These are phyloP conservation scores for Micromonas commoda DNA, from an alignment of 139 green algal species.

Conservation along the genomic window DNA sequence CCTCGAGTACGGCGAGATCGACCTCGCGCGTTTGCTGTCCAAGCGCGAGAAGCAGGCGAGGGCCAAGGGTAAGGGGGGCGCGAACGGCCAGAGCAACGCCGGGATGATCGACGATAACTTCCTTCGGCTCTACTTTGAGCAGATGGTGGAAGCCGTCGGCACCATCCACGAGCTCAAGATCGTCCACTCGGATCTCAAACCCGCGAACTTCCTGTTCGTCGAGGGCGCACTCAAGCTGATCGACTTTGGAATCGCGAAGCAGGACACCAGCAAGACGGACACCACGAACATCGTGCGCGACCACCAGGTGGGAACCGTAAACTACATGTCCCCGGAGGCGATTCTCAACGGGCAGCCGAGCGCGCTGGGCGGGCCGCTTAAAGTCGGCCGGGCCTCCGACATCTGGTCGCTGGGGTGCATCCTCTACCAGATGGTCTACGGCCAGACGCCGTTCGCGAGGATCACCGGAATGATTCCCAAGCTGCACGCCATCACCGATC, in stretches of 20 bases:
- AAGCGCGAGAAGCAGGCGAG: conserved; percentile 49
- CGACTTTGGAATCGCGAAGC: conserved; percentile 96
- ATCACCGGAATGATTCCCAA: conserved; percentile 50
- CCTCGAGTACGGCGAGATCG: conserved; percentile 95
- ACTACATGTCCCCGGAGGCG: conserved; percentile 97
- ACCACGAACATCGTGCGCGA: conserved; percentile 88
- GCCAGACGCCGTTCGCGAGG: conserved; percentile 63
- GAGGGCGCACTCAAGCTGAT: conserved; percentile 95
- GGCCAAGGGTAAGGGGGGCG: conserved; percentile 8
- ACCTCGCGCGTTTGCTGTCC: conserved; percentile 79
- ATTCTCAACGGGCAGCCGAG: conserved; percentile 74
- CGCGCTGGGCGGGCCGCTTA: conserved; percentile 42
- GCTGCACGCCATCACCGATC: conserved; percentile 85
- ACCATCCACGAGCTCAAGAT: conserved; percentile 89
- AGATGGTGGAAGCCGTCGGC: conserved; percentile 93
- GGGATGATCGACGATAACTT: conserved; percentile 83
- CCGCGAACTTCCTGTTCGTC: conserved; percentile 93
- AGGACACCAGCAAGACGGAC: conserved; percentile 48
- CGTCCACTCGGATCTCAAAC: conserved; percentile 94
- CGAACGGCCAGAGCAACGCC: not conserved
- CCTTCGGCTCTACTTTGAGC: conserved; percentile 91
- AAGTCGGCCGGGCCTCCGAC: conserved; percentile 76
- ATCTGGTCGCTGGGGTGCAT: conserved; percentile 95
- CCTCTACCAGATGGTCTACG: conserved; percentile 95
- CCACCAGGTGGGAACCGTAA: conserved; percentile 88